These are phyloP conservation scores for Solanum pinnatisectum DNA, from an alignment of 257 asterid genomes.

Conservation along the genomic window DNA sequence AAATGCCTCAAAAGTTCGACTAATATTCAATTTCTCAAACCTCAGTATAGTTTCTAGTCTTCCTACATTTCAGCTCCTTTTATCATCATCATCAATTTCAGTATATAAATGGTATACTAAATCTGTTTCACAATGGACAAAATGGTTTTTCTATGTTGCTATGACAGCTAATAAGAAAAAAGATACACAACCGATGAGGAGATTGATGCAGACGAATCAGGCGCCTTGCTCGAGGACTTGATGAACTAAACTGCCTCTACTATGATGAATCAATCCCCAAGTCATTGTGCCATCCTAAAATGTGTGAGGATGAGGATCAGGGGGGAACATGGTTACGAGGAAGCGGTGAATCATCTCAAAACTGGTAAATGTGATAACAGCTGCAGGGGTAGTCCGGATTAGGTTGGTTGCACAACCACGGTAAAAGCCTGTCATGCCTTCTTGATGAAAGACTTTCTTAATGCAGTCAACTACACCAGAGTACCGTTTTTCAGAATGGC, in stretches of 20 bases:
- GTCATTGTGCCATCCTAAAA: constrained; percentile 16
- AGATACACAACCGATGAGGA: background rate
- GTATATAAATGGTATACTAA: background rate
- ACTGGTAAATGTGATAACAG: constrained; percentile 93
- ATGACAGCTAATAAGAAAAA: background rate
- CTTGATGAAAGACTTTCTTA: constrained; percentile 61
- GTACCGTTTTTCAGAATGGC: constrained; percentile 80
- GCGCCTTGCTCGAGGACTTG: background rate
- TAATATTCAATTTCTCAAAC: background rate
- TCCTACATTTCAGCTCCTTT: background rate
- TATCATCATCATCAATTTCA: background rate
- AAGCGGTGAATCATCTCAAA: constrained; percentile 96
- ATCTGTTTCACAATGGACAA: background rate
- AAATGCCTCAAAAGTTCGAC: background rate
- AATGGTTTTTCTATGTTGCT: background rate
- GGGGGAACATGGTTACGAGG: constrained; percentile 53
- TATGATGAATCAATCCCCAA: background rate
- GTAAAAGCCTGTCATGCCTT: constrained; percentile 76
- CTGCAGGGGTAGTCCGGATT: constrained; percentile 93
- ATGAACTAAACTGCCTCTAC: background rate
- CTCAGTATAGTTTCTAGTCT: background rate
- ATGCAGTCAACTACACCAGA: constrained; percentile 79
- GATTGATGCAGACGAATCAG: background rate
- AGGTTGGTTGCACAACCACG: constrained; percentile 94
- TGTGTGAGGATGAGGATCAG: constrained; percentile 63